A percentile compares a stretch with the other conserved stretches of the same genome.
phyloP scores from a whole-genome alignment of 352 stramenopile species.

The Phytophthora constricta region DNA sequence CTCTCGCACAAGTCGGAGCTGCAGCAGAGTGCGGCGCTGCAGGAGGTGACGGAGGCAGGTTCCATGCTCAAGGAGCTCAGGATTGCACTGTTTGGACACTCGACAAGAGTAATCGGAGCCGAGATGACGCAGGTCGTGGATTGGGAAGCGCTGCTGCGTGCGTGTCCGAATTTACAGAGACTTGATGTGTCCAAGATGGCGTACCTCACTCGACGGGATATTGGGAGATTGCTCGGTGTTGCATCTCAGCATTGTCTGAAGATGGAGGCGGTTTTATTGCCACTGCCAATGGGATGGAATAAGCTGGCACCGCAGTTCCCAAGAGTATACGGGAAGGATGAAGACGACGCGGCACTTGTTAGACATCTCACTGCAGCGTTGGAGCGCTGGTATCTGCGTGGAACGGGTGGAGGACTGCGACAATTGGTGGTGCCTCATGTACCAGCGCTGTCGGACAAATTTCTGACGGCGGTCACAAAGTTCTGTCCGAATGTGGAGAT shows the following conservation, averaged over 20 bases:
- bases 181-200: conserved; percentile 60
- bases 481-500: conserved; percentile 62
- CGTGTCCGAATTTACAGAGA: conserved; percentile 52
- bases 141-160: conserved; percentile 44
- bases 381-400: conserved; percentile 47
- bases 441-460: conserved; percentile 44
- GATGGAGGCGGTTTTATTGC: conserved; percentile 51
- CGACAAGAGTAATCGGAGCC: conserved; percentile 30
- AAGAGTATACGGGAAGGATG: conserved; percentile 25
- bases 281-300: conserved; percentile 49
- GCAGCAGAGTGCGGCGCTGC: conserved; percentile 33
- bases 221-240: conserved; percentile 45
- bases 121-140: conserved; percentile 42
- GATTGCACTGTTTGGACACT: conserved; percentile 59
- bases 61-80: conserved; percentile 46
- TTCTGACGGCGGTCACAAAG: conserved; percentile 44
- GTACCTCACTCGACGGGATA: conserved; percentile 50
- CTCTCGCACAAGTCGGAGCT: conserved; percentile 49
- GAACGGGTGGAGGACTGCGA: conserved; percentile 35
- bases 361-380: conserved; percentile 40
- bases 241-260: conserved; percentile 51
- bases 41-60: conserved; percentile 27
- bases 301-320: conserved; percentile 36
- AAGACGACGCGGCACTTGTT: conserved; percentile 39
- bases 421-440: conserved; percentile 54